Base-by-base conservation (phyloP, 306 rosid species). In the Casuarina equisetifolia region DNA sequence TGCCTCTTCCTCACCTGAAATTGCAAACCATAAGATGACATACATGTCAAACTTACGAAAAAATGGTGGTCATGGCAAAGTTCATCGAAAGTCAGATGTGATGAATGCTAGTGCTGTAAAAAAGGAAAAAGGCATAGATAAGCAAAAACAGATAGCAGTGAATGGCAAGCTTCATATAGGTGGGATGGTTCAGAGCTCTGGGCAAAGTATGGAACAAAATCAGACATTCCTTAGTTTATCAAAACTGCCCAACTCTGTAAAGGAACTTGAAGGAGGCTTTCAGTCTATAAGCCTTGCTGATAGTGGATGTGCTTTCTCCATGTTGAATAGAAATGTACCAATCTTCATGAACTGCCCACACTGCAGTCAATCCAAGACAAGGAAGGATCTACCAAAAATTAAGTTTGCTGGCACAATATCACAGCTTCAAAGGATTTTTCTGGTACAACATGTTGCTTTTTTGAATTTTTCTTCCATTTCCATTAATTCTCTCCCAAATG, bases 331-430 rank as follows among this genome's bases (percentile, higher is more conserved):
- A 63, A 88, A 94, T 77, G 74, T 94, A 80, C 98, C 98, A 8
- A 74, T 94, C 82, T 94, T 84, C 87, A 90, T 94, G 95, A 79
- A 79, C 78, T 94, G 97, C 83, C 98, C 97, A 54, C 92, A 88
- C 82, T 94, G 98, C 85, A 89, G 78, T 80, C 83, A 80, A 79
- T 88, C 95, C 55, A 83, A 78, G 81, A 88, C 83, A 73, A 88
- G 72, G 83, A 88, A 88, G 86, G 85, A 86, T 78, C 81, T 81
- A 59, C 84, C 84, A 19, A 87, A 88, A 54, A 86, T 84, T 61
- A 89, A 90, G 87, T 90, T 90, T 87, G 91, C 92, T 20, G 86
- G 92, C 74, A 88, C 89, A 76, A 68, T 90, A 85, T 94, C 98
- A 35, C 98, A 94, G 89, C 98, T 94, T 61, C 92, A 89, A 85